Evolutionary conservation across 202 grass and related monocot genomes (phyloP).

Genomic region (Bolboschoenoplectus hybrid): DNA sequence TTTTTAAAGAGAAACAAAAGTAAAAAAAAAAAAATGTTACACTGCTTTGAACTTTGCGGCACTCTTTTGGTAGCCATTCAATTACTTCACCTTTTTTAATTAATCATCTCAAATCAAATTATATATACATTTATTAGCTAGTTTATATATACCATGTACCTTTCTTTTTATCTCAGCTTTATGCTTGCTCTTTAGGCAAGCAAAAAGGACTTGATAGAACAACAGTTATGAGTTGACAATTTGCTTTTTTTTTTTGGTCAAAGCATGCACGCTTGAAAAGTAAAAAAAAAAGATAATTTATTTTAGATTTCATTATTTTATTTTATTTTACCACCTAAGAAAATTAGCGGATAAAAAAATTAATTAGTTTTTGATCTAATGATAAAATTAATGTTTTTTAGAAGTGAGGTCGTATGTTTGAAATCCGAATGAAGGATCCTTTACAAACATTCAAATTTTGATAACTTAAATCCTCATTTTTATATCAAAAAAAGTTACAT

Average conservation of each 20-base stretch:
- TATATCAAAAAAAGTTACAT: too few species aligned
- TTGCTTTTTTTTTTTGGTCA: neutral
- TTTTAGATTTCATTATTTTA: conserved; percentile 23
- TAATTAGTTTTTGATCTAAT: too few species aligned
- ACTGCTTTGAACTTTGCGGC: conserved; percentile 5
- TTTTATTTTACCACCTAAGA: neutral
- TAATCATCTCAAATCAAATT: conserved; percentile 9
- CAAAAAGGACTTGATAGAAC: neutral
- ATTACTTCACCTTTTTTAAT: neutral
- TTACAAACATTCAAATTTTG: too few species aligned
- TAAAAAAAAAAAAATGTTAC: neutral
- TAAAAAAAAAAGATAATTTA: conserved; percentile 23
- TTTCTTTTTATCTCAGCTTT: conserved; percentile 7
- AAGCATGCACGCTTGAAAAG: conserved; percentile 39
- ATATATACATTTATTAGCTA: conserved; percentile 6
- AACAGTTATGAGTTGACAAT: conserved; percentile 25
- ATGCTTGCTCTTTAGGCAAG: neutral
- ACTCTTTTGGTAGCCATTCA: conserved; percentile 13
- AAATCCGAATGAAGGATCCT: too few species aligned
- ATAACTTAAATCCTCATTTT: too few species aligned
- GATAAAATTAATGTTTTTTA: too few species aligned
- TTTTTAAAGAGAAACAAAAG: neutral
- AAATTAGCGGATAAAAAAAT: neutral
- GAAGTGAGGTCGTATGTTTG: too few species aligned
- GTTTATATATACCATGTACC: neutral